Conservation (phyloP, 192 early-diverging fungal species). For the Lunasporangiospora selenospora region DNA sequence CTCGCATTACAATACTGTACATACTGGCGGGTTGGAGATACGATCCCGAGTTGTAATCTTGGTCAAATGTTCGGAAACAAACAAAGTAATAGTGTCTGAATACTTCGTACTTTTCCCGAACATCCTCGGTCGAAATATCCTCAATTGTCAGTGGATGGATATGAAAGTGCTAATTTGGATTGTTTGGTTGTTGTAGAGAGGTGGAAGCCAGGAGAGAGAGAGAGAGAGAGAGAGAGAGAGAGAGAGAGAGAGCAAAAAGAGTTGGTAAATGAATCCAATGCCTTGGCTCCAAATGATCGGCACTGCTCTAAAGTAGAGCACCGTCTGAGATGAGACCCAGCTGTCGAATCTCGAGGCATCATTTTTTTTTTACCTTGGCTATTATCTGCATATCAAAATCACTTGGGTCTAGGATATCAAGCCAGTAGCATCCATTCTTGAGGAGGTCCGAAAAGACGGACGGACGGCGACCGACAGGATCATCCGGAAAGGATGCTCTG, state of each 20-base stretch:
- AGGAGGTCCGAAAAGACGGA: constrained; percentile 31
- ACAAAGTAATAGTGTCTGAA: constrained; percentile 90
- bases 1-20: constrained; percentile 69
- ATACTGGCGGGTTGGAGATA: constrained; percentile 72
- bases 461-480: background rate
- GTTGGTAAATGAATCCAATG: too few species aligned
- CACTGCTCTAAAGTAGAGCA: too few species aligned
- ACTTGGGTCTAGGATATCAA: constrained; percentile 63
- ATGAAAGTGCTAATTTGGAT: constrained; percentile 68
- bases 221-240: background rate
- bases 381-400: constrained; percentile 61
- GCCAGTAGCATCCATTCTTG: constrained; percentile 68
- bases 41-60: constrained; percentile 59
- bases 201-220: background rate
- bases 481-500: constrained; percentile 2
- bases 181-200: too few species aligned
- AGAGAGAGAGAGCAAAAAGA: background rate
- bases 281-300: too few species aligned
- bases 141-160: constrained; percentile 82
- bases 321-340: too few species aligned
- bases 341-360: background rate
- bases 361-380: constrained; percentile 50
- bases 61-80: constrained; percentile 78
- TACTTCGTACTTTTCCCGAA: constrained; percentile 92
- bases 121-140: constrained; percentile 85